These are phyloP conservation scores for Poa annua DNA, from an alignment of 176 grass and related monocot genomes.

Conservation along the genomic window DNA sequence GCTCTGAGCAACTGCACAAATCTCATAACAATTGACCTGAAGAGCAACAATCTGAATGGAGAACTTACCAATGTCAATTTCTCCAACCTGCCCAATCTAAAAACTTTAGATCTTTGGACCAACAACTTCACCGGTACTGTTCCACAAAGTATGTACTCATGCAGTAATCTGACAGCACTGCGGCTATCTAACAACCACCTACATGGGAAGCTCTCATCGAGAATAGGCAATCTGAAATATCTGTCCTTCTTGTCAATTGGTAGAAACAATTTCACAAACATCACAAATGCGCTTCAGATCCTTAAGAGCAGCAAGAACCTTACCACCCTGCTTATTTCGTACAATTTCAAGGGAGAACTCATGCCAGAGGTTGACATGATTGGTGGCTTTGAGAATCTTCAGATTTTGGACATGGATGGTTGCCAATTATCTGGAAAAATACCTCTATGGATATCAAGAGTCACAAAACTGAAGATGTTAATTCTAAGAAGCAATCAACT, in stretches of 20 bases:
- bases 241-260: constrained; percentile 43
- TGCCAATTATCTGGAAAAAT: constrained; percentile 21
- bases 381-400: constrained; percentile 44
- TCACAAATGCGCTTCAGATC: constrained; percentile 39
- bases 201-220: constrained; percentile 35
- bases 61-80: constrained; percentile 48
- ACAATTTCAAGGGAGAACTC: constrained; percentile 38
- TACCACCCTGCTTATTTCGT: constrained; percentile 27
- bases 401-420: background rate
- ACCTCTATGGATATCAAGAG: constrained; percentile 47
- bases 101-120: constrained; percentile 15
- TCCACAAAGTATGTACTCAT: constrained; percentile 55
- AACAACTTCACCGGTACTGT: constrained; percentile 44
- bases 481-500: background rate
- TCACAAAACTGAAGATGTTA: constrained; percentile 30
- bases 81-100: constrained; percentile 45
- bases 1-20: constrained; percentile 31
- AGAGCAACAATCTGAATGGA: constrained; percentile 37
- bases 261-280: constrained; percentile 38
- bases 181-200: constrained; percentile 33
- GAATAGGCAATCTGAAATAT: constrained; percentile 32
- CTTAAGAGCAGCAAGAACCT: constrained; percentile 39
- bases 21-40: constrained; percentile 46
- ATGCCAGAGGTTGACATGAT: constrained; percentile 8
- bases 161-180: constrained; percentile 39